These are phyloP conservation scores for Lyophyllum shimeji DNA, from an alignment of 768 basidiomycete species.

Conservation along the genomic window DNA sequence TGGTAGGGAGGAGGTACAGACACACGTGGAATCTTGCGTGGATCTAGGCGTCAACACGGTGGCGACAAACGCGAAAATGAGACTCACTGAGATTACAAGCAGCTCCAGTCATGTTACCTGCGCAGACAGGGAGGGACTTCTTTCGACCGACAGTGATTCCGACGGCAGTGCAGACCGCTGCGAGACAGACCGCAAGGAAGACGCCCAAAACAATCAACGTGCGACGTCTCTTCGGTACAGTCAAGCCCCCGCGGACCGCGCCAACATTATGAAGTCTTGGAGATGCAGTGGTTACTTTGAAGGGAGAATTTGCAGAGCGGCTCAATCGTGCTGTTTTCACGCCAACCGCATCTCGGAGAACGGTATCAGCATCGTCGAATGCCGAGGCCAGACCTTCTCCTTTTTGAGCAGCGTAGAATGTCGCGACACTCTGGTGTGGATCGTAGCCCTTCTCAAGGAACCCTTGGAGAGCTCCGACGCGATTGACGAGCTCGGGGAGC, in stretches of 20 bases:
- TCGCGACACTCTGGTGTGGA: conserved; percentile 45
- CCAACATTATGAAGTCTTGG: background rate
- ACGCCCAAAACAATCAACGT: conserved; percentile 28
- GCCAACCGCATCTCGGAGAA: conserved; percentile 1
- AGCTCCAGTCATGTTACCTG: conserved; percentile 45
- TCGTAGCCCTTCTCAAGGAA: conserved; percentile 54
- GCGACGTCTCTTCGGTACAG: conserved; percentile 17
- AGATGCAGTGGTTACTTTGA: background rate
- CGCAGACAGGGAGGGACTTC: conserved; percentile 30
- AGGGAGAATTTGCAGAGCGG: background rate
- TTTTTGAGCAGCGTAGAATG: conserved; percentile 21
- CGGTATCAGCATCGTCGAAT: conserved; percentile 19
- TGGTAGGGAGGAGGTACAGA: conserved; percentile 47
- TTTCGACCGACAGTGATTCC: conserved; percentile 40
- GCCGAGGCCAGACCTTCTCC: conserved; percentile 17
- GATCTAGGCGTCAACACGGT: conserved; percentile 5
- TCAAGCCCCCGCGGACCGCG: background rate
- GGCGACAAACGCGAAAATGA: background rate
- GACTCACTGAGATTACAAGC: conserved; percentile 57
- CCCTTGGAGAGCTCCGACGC: conserved; percentile 46
- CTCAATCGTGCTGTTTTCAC: background rate
- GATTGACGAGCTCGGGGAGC: conserved; percentile 51
- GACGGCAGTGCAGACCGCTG: conserved; percentile 42
- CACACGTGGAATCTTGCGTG: conserved; percentile 57
- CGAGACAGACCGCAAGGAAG: conserved; percentile 35